Conservation (phyloP, 768 basidiomycete genomes). For the Suillus americanus region DNA sequence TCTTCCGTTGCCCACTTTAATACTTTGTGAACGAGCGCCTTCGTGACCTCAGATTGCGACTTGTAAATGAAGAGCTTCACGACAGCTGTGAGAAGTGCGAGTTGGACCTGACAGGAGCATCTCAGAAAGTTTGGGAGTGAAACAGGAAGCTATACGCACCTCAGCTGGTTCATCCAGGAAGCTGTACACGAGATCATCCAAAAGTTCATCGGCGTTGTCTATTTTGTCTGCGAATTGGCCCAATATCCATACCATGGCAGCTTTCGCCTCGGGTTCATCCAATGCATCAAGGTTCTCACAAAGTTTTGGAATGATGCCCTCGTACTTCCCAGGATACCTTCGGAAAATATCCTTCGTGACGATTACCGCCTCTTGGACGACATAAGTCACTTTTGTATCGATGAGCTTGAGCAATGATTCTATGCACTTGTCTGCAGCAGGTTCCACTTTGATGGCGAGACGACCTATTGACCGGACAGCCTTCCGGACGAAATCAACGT, state of each 20-base stretch:
- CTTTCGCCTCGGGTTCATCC: slow-evolving; percentile 96
- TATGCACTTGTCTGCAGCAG: slow-evolving; percentile 89
- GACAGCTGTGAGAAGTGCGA: slow-evolving; percentile 88
- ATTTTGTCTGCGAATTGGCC: slow-evolving; percentile 96
- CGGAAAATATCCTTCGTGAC: slow-evolving; percentile 99
- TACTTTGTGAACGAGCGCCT: slow-evolving; percentile 90
- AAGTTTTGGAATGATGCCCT: slow-evolving; percentile 90
- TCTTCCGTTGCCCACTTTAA: slow-evolving; percentile 98
- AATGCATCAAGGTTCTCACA: slow-evolving; percentile 90
- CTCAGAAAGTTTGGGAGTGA: background rate
- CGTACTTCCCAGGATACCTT: slow-evolving; percentile 94
- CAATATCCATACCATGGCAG: slow-evolving; percentile 97
- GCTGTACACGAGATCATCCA: slow-evolving; percentile 87
- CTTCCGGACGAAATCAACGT: slow-evolving; percentile 97
- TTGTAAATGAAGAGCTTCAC: slow-evolving; percentile 97
- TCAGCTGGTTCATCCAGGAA: slow-evolving; percentile 95
- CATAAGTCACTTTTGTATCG: slow-evolving; percentile 92
- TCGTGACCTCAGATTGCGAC: slow-evolving; percentile 75
- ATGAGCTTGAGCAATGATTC: slow-evolving; percentile 82
- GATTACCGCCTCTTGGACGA: slow-evolving; percentile 95
- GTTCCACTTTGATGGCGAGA: slow-evolving; percentile 94
- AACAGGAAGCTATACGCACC: slow-evolving; percentile 43
- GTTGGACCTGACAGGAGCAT: slow-evolving; percentile 69
- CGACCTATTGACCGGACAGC: slow-evolving; percentile 97
- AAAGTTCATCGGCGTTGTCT: slow-evolving; percentile 91